Percentiles rank a stretch among this genome's conserved stretches.
These are phyloP conservation scores for Aureobasidium sp. DNA, from an alignment of 2,329 filamentous ascomycete genomes.

Conservation along the genomic window DNA sequence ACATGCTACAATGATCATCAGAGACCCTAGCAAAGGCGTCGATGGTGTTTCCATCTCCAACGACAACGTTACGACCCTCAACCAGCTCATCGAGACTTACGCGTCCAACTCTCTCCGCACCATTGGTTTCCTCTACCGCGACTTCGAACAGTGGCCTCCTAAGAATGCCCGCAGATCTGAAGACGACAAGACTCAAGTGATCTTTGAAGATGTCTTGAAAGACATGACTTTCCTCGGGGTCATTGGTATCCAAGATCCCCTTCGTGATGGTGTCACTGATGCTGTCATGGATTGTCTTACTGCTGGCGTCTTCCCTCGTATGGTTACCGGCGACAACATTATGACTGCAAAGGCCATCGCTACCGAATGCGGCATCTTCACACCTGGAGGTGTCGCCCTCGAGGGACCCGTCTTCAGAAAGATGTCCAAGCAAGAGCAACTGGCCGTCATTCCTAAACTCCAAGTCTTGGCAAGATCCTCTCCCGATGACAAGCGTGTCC, in stretches of 20 bases:
- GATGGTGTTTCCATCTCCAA: slow-evolving; percentile 47
- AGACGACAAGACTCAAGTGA: slow-evolving; percentile 55
- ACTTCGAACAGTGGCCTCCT: slow-evolving; percentile 71
- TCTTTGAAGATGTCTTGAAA: slow-evolving; percentile 62
- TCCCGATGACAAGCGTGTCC: slow-evolving; percentile 61
- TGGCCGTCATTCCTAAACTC: slow-evolving; percentile 53
- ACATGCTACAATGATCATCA: slow-evolving; percentile 47
- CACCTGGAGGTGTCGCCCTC: slow-evolving; percentile 36
- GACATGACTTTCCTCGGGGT: slow-evolving; percentile 68
- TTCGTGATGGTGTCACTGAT: slow-evolving; percentile 59
- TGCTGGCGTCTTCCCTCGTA: slow-evolving; percentile 64
- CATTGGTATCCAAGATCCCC: slow-evolving; percentile 69
- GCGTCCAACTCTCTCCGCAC: slow-evolving; percentile 75
- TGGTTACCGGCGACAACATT: slow-evolving; percentile 69
- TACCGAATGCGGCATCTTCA: slow-evolving; percentile 61
- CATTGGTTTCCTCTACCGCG: slow-evolving; percentile 75
- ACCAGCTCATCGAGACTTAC: slow-evolving; percentile 66
- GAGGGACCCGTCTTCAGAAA: slow-evolving; percentile 41
- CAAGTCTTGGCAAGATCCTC: slow-evolving; percentile 63
- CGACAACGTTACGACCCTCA: slow-evolving; percentile 53
- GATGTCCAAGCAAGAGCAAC: slow-evolving; percentile 40
- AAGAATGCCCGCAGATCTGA: slow-evolving; percentile 51
- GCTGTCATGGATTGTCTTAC: slow-evolving; percentile 61
- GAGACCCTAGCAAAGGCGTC: slow-evolving; percentile 54
- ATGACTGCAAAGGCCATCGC: slow-evolving; percentile 68